Conservation (phyloP, 176 grass and related monocot genomes). For the Thalia dealbata region DNA sequence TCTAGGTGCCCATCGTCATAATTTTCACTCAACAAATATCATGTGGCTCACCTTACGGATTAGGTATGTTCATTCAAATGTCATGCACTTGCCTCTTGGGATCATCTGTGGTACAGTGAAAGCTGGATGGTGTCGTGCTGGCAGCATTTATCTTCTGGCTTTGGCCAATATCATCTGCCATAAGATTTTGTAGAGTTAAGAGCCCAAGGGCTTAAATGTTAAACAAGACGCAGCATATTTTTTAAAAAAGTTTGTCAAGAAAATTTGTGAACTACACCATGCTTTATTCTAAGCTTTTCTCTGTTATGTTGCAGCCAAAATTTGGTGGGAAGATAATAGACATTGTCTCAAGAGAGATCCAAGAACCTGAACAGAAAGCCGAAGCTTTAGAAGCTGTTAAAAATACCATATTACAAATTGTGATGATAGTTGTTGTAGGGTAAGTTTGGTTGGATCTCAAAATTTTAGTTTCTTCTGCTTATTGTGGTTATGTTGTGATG, state of each 20-base stretch:
- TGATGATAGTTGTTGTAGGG: conserved; percentile 70
- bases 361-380: conserved; percentile 53
- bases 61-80: not conserved
- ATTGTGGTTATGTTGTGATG: not conserved
- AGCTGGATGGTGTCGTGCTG: not conserved
- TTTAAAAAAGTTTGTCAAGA: not conserved
- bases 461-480: conserved; percentile 20
- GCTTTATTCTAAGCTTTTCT: conserved; percentile 13
- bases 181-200: not conserved
- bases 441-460: conserved; percentile 29
- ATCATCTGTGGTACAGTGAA: not conserved
- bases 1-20: no score
- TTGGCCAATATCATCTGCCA: not conserved
- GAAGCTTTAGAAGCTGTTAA: conserved; percentile 64
- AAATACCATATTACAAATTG: conserved; percentile 68
- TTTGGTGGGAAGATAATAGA: conserved; percentile 91
- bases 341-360: conserved; percentile 79
- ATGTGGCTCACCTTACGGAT: no score
- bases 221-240: not conserved
- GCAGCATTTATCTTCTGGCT: not conserved
- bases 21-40: no score
- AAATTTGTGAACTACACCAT: not conserved
- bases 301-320: conserved; percentile 53
- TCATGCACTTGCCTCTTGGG: not conserved
- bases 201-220: not conserved